A percentile compares a stretch with the other conserved stretches of the same genome.
These are phyloP conservation scores for Daldinia grandis DNA, from an alignment of 495 filamentous ascomycete species.

Conservation along the genomic window DNA sequence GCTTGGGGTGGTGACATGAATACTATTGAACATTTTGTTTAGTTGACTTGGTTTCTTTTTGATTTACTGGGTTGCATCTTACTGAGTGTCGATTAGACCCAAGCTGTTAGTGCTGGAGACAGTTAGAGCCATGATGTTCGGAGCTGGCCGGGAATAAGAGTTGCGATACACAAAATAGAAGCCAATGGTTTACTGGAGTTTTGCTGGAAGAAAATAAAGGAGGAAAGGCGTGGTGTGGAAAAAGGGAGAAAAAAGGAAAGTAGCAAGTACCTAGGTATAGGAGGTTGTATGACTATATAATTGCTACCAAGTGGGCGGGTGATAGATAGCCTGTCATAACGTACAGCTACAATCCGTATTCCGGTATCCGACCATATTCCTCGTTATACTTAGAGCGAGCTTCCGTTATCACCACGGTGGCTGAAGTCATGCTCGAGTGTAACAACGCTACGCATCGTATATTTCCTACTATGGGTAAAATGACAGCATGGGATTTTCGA, in stretches of 20 bases:
- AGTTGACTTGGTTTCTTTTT: too few species aligned
- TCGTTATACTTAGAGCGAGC: neutral
- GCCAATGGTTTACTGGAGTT: neutral
- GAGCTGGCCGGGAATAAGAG: neutral
- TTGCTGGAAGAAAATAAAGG: neutral
- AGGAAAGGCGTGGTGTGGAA: neutral
- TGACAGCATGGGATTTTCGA: neutral
- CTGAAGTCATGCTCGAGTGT: neutral
- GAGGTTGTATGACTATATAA: neutral
- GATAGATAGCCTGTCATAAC: neutral
- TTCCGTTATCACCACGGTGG: neutral
- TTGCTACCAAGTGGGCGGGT: neutral
- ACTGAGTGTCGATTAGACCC: neutral
- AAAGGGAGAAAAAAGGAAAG: neutral
- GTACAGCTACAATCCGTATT: neutral
- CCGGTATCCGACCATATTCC: neutral
- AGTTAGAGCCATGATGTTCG: neutral
- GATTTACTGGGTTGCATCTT: neutral
- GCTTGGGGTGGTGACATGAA: neutral
- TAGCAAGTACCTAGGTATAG: neutral
- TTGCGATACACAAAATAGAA: neutral
- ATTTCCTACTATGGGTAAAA: neutral
- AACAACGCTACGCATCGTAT: neutral
- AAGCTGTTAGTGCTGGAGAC: neutral
- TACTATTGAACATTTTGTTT: neutral